Evolutionary conservation across 2,329 filamentous ascomycete species (phyloP).

Genomic region (Graphiopsis chlorocephala): DNA sequence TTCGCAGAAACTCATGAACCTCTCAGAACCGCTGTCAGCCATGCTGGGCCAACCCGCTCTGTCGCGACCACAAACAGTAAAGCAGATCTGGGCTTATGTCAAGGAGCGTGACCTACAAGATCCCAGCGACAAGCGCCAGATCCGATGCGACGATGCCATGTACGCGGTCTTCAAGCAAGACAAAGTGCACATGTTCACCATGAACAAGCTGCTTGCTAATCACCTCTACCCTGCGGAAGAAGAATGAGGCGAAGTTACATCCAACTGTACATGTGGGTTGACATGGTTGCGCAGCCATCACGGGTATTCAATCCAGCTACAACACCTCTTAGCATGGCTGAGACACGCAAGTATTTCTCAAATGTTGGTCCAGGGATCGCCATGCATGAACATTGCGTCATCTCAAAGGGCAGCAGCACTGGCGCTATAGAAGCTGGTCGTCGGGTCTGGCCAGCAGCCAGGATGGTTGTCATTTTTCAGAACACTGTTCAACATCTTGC

Average conservation of each 20-base stretch:
- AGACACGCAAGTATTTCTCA: neutral
- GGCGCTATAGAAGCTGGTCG: neutral
- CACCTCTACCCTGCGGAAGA: constrained; percentile 87
- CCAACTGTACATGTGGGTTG: neutral
- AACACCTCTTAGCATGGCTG: neutral
- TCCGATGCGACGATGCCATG: constrained; percentile 88
- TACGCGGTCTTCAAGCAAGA: constrained; percentile 87
- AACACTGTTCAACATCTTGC: neutral
- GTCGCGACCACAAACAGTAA: constrained; percentile 91
- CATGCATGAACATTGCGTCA: neutral
- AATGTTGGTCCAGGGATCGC: neutral
- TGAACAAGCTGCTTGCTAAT: constrained; percentile 93
- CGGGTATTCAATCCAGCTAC: neutral
- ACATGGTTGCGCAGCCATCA: neutral
- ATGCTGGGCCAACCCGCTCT: constrained; percentile 73
- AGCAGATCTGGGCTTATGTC: constrained; percentile 94
- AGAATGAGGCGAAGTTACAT: constrained; percentile 13
- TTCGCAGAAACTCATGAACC: constrained; percentile 65
- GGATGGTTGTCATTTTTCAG: neutral
- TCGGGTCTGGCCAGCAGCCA: neutral
- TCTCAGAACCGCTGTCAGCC: constrained; percentile 67
- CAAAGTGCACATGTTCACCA: constrained; percentile 96
- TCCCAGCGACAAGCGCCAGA: constrained; percentile 85
- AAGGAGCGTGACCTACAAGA: constrained; percentile 86
- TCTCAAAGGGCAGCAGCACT: neutral